Evolutionary conservation across 1,284 basidiomycete species (phyloP).

Genomic region (Rhodotorula mucilaginosa): DNA sequence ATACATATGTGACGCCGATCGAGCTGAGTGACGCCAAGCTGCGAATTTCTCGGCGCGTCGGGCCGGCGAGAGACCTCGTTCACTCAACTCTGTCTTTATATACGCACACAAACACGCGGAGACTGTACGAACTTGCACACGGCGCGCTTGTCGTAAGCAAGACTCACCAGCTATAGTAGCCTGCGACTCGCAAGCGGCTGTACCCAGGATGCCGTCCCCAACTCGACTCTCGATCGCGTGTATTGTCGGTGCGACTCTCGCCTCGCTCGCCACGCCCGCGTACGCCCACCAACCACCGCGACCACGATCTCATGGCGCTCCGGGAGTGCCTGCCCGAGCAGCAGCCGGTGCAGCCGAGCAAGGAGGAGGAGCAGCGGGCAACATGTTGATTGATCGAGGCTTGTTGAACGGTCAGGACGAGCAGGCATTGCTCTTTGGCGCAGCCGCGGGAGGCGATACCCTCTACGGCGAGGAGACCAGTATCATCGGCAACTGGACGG

Average conservation of each 20-base stretch:
- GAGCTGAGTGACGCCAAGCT: no score
- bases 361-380: neutral
- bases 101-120: neutral
- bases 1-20: no score
- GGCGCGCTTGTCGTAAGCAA: no score
- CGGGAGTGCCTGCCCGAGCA: neutral
- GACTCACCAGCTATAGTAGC: no score
- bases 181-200: no score
- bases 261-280: neutral
- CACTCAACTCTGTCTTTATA: no score
- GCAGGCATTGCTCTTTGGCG: neutral
- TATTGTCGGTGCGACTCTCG: neutral
- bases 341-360: neutral
- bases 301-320: neutral
- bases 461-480: neutral
- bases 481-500: neutral
- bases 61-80: no score
- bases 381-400: constrained; percentile 2
- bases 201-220: neutral
- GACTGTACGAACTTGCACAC: neutral
- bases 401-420: neutral
- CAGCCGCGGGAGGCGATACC: neutral
- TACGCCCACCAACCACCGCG: neutral
- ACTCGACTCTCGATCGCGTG: neutral
- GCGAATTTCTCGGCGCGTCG: no score